A percentile compares a stretch with the other conserved stretches of the same genome.
These are phyloP conservation scores for Stagonosporopsis chrysanthemi DNA, from an alignment of 2,329 filamentous ascomycete genomes.

Conservation along the genomic window DNA sequence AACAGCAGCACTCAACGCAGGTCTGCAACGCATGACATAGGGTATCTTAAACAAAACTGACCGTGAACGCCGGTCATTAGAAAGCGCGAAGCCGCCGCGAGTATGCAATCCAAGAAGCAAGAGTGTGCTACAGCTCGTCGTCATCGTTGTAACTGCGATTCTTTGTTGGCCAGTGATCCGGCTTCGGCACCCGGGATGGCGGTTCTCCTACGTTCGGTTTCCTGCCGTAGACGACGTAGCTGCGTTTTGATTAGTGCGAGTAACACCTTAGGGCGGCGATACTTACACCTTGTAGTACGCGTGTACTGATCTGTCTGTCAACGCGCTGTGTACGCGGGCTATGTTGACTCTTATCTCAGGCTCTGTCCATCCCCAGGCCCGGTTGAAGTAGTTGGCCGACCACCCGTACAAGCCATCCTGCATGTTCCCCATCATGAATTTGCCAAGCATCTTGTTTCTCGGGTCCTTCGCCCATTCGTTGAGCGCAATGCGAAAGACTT, in stretches of 20 bases:
- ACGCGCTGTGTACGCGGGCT: conserved; percentile 52
- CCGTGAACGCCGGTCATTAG: background rate
- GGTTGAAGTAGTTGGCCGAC: conserved; percentile 54
- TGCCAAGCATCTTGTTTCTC: conserved; percentile 57
- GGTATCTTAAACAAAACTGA: conserved; percentile 9
- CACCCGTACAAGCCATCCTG: conserved; percentile 55
- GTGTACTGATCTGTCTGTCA: conserved; percentile 51
- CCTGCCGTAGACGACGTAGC: conserved; percentile 40
- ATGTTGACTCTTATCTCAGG: conserved; percentile 56
- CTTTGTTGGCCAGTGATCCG: conserved; percentile 29
- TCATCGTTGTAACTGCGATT: conserved; percentile 18
- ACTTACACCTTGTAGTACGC: conserved; percentile 54
- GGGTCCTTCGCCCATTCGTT: conserved; percentile 61
- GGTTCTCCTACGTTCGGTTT: conserved; percentile 32
- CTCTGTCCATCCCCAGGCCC: conserved; percentile 53
- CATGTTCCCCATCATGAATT: conserved; percentile 58
- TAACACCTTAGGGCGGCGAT: background rate
- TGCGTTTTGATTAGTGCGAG: conserved; percentile 12
- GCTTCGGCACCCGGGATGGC: conserved; percentile 27
- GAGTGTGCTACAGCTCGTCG: background rate
- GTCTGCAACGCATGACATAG: conserved; percentile 4
- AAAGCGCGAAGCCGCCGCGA: background rate
- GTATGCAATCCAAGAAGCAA: background rate
- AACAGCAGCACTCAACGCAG: conserved; percentile 2
- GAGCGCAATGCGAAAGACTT: conserved; percentile 60